Percentiles rank a stretch among this genome's conserved stretches.
phyloP scores from a whole-genome alignment of 768 basidiomycete genomes.

The Mycena galopus region DNA sequence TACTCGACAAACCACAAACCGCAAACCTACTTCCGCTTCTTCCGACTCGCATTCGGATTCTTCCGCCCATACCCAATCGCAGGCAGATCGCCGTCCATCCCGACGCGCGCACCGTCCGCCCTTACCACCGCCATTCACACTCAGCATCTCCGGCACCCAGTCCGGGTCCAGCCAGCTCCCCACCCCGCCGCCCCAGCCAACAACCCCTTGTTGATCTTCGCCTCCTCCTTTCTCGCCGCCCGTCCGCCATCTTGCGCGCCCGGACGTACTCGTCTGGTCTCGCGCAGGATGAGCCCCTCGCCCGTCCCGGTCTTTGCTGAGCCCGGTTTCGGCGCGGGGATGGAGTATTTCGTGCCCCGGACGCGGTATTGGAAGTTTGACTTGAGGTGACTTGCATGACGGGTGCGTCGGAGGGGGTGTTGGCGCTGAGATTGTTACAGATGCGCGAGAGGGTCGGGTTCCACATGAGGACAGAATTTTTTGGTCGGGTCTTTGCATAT shows the following conservation, averaged over 20 bases:
- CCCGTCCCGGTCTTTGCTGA: conserved; percentile 87
- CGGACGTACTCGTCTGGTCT: conserved; percentile 94
- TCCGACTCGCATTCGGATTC: conserved; percentile 89
- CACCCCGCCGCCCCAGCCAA: conserved; percentile 63
- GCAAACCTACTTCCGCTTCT: conserved; percentile 64
- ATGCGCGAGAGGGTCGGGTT: conserved; percentile 92
- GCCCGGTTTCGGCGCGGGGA: conserved; percentile 91
- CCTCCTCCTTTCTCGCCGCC: conserved; percentile 85
- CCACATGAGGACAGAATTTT: conserved; percentile 96
- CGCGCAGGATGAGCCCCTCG: conserved; percentile 88
- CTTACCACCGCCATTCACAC: conserved; percentile 76
- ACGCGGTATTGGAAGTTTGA: conserved; percentile 94
- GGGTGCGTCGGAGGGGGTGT: conserved; percentile 71
- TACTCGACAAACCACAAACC: background rate
- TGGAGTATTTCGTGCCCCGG: conserved; percentile 92
- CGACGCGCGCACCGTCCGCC: conserved; percentile 63
- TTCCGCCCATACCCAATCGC: conserved; percentile 87
- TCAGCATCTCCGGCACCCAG: conserved; percentile 88
- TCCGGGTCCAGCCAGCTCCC: conserved; percentile 97
- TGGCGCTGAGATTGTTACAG: conserved; percentile 86
- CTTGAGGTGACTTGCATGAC: conserved; percentile 93
- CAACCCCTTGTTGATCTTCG: conserved; percentile 76
- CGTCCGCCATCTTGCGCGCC: conserved; percentile 83
- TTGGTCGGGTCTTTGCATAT: conserved; percentile 95
- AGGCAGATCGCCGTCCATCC: conserved; percentile 79